phyloP scores from a whole-genome alignment of 2,329 filamentous ascomycete genomes.

The Calonectria henricotiae region DNA sequence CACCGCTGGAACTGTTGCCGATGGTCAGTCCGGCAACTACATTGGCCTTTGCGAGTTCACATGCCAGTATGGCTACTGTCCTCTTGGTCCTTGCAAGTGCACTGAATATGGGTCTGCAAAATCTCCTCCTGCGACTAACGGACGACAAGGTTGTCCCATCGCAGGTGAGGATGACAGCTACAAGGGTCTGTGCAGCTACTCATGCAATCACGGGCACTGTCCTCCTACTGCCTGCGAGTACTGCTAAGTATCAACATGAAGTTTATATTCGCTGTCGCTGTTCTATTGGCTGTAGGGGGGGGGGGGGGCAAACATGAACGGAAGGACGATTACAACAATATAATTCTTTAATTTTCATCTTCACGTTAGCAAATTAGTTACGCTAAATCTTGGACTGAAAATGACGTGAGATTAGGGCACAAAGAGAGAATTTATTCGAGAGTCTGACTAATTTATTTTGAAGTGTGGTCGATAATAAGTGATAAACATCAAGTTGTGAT shows the following conservation, averaged over 20 bases:
- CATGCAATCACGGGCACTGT: constrained; percentile 66
- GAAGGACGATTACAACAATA: too few relatives aligned
- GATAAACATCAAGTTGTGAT: too few relatives aligned
- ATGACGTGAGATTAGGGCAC: too few relatives aligned
- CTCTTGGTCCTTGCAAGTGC: constrained; percentile 57
- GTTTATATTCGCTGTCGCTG: too few relatives aligned
- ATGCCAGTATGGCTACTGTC: constrained; percentile 56
- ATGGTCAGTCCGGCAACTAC: constrained; percentile 56
- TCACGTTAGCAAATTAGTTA: too few relatives aligned
- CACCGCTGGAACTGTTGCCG: constrained; percentile 51
- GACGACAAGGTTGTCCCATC: constrained; percentile 56
- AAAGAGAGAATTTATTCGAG: too few relatives aligned
- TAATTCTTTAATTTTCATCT: too few relatives aligned
- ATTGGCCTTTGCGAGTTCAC: constrained; percentile 57
- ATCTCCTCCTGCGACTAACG: constrained; percentile 50
- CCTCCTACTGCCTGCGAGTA: constrained; percentile 55
- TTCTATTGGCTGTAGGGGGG: too few relatives aligned
- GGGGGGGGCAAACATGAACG: too few relatives aligned
- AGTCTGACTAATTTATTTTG: too few relatives aligned
- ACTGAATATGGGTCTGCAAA: constrained; percentile 52
- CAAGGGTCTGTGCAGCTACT: constrained; percentile 64
- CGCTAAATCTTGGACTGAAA: too few relatives aligned
- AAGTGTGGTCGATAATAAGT: too few relatives aligned
- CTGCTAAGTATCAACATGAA: constrained; percentile 24
- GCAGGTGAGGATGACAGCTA: constrained; percentile 58